A percentile compares a stretch with the other conserved stretches of the same genome.
These are phyloP conservation scores for Prunus mume DNA, from an alignment of 306 rosid species.

Conservation along the genomic window DNA sequence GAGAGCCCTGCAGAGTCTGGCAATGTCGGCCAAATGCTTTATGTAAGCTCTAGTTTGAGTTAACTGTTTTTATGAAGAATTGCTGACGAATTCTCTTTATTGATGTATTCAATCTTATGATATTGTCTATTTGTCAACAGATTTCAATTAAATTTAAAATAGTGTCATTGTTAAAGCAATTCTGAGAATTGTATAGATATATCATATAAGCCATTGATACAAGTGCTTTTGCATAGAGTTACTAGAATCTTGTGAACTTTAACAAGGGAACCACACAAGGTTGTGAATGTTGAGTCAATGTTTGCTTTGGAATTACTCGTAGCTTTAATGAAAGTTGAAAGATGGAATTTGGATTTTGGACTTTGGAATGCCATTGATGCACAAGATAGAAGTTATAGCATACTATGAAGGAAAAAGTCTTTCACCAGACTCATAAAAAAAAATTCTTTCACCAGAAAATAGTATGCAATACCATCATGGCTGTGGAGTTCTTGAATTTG, in stretches of 20 bases:
- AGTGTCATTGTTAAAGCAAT: not conserved
- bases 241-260: no score
- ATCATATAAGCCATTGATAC: not conserved
- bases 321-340: not conserved
- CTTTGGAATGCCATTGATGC: not conserved
- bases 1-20: slow-evolving; percentile 88
- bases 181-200: not conserved
- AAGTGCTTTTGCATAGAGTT: not conserved
- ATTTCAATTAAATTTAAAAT: not conserved
- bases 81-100: no score
- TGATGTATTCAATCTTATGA: not conserved
- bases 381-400: not conserved
- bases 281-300: not conserved
- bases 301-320: not conserved
- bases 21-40: slow-evolving; percentile 93
- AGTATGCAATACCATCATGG: not conserved
- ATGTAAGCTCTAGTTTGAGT: slow-evolving; percentile 42
- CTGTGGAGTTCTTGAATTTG: not conserved
- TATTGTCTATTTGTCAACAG: not conserved
- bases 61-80: not conserved
- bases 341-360: not conserved
- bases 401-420: no score
- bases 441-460: not conserved
- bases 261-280: not conserved
- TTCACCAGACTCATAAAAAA: not conserved